phyloP scores from a whole-genome alignment of 2,329 filamentous ascomycete species.

The Elsinoe ampelina region DNA sequence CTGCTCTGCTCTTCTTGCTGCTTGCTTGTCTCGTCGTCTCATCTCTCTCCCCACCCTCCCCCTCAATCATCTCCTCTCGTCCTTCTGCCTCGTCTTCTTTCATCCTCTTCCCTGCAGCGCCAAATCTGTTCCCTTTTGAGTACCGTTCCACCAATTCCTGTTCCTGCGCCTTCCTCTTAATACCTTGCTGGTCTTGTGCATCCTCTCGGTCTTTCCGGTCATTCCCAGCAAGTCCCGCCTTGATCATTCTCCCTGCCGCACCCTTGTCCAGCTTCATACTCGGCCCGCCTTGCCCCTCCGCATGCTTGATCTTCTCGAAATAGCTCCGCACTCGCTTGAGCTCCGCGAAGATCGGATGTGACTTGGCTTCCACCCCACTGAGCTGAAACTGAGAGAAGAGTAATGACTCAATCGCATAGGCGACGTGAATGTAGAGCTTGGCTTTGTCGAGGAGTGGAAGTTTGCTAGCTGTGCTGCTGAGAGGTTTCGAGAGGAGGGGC shows the following conservation, averaged over 20 bases:
- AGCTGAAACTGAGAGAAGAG: constrained; percentile 77
- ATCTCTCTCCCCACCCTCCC: constrained; percentile 1
- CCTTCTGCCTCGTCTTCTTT: constrained; percentile 21
- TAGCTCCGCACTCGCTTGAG: constrained; percentile 81
- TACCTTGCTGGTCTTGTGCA: constrained; percentile 27
- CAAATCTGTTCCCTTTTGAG: constrained; percentile 28
- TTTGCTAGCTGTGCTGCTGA: constrained; percentile 62
- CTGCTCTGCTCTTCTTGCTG: constrained; percentile 1
- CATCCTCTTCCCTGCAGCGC: constrained; percentile 26
- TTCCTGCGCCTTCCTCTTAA: constrained; percentile 29
- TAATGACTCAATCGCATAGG: constrained; percentile 84
- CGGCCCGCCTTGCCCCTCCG: constrained; percentile 55
- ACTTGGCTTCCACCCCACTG: constrained; percentile 69
- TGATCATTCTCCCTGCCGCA: constrained; percentile 73
- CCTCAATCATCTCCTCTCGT: not conserved
- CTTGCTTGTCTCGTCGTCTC: constrained; percentile 10
- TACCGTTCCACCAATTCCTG: constrained; percentile 19
- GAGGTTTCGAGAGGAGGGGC: constrained; percentile 58
- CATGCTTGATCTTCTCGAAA: constrained; percentile 78
- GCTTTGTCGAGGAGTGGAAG: constrained; percentile 90
- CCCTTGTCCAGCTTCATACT: constrained; percentile 59
- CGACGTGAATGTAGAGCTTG: constrained; percentile 79
- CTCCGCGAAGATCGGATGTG: constrained; percentile 78
- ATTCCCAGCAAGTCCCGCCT: constrained; percentile 58
- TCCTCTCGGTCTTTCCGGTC: constrained; percentile 35